phyloP scores from a whole-genome alignment of 768 basidiomycete genomes.

The Naematelia aurantialba region DNA sequence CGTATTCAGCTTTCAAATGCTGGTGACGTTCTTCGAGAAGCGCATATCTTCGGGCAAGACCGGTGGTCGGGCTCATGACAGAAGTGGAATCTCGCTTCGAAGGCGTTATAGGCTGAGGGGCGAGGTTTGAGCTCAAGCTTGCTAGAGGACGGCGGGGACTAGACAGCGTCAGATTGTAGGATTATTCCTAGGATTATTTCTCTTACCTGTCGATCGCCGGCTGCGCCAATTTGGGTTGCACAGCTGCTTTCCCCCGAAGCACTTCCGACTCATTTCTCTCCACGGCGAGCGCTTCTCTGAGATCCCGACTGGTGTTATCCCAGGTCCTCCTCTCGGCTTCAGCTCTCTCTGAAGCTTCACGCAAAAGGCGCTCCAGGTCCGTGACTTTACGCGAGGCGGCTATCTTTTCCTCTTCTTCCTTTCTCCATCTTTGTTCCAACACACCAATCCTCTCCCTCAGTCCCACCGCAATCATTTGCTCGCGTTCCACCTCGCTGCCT shows the following conservation, averaged over 20 bases:
- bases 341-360: slow-evolving; percentile 2
- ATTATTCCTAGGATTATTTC: no score
- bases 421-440: slow-evolving; percentile 26
- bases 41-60: slow-evolving; percentile 8
- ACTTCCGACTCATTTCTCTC: not conserved
- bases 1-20: slow-evolving; percentile 13
- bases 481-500: slow-evolving; percentile 17
- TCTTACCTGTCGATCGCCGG: no score
- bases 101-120: slow-evolving; percentile 5
- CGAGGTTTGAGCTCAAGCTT: not conserved
- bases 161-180: not conserved
- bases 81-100: not conserved
- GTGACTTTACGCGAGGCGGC: not conserved
- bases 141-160: not conserved
- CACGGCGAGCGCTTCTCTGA: not conserved
- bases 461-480: slow-evolving; percentile 23
- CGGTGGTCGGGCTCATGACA: not conserved
- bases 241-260: not conserved
- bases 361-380: not conserved
- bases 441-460: slow-evolving; percentile 36
- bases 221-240: not conserved
- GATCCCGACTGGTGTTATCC: not conserved
- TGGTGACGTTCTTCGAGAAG: slow-evolving; percentile 24
- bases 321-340: not conserved
- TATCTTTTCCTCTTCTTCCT: slow-evolving; percentile 10